These are phyloP conservation scores for Eutrema yunnanense DNA, from an alignment of 345 rosid species.

Conservation along the genomic window DNA sequence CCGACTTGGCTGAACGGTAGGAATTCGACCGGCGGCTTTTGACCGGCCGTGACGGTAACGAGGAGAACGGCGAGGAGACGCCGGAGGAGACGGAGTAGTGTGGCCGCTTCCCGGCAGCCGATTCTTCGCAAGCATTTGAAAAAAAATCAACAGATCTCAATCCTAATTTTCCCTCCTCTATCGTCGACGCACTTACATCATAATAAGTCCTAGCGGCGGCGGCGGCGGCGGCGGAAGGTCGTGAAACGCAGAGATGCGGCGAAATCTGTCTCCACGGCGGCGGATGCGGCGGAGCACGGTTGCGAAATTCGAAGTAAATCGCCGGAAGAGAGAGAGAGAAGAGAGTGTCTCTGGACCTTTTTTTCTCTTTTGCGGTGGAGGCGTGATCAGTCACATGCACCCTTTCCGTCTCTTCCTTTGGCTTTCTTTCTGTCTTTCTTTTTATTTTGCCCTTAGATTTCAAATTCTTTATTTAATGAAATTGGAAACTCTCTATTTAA, in stretches of 20 bases:
- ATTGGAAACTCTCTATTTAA: conserved; percentile 5
- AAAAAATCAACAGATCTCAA: conserved; percentile 25
- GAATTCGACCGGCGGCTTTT: conserved; percentile 43
- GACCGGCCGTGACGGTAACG: conserved; percentile 68
- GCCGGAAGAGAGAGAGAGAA: conserved; percentile 11
- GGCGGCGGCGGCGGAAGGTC: background rate
- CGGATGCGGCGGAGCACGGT: conserved; percentile 6
- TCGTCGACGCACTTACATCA: conserved; percentile 5
- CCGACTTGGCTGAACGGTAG: conserved; percentile 42
- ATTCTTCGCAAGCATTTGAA: conserved; percentile 76
- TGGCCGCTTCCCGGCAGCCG: conserved; percentile 91
- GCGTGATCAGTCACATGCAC: conserved; percentile 31
- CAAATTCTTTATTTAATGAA: background rate
- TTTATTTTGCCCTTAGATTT: conserved; percentile 6
- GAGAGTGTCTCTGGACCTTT: background rate
- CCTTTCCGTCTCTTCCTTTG: conserved; percentile 5
- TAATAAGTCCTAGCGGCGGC: background rate
- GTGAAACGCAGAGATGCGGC: conserved; percentile 1
- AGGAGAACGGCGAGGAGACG: conserved; percentile 87
- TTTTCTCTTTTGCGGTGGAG: conserved; percentile 27
- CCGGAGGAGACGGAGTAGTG: conserved; percentile 95
- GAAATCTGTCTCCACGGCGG: background rate
- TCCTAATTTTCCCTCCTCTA: conserved; percentile 1
- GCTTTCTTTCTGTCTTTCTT: background rate
- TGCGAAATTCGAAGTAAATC: conserved; percentile 3